Conservation (phyloP, 75 land plant species). For the Pinus tabuliformis region DNA sequence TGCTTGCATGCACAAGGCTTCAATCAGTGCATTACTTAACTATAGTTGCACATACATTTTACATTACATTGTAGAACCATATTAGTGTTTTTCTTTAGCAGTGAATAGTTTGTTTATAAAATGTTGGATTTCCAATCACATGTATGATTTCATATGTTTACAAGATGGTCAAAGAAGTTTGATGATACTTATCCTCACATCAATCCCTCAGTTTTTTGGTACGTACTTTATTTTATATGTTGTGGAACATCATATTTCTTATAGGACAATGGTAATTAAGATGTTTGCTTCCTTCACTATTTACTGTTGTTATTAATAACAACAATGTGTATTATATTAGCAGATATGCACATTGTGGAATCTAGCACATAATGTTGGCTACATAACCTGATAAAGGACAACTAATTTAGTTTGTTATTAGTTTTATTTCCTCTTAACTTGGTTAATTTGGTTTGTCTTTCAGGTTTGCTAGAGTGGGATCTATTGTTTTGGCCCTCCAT, state of each 20-base stretch:
- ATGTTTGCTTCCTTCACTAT: background rate
- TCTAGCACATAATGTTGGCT: background rate
- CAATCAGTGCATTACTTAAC: background rate
- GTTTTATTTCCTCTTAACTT: background rate
- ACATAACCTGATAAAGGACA: background rate
- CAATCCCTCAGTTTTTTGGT: background rate
- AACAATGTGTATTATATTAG: background rate
- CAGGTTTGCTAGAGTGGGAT: conserved; percentile 93
- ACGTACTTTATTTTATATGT: too few species aligned
- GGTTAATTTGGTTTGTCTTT: conserved; percentile 6
- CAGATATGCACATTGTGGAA: background rate
- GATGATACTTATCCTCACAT: background rate
- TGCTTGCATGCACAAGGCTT: background rate
- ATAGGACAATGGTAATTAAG: background rate
- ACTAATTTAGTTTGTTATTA: too few species aligned
- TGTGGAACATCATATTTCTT: background rate
- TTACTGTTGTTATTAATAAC: background rate
- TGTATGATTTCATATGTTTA: background rate
- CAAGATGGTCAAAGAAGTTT: background rate
- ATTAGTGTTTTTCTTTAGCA: background rate
- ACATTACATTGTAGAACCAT: background rate
- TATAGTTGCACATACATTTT: background rate
- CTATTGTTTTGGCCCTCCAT: conserved; percentile 88
- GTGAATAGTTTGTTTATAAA: background rate
- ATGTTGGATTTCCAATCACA: background rate